Conservation (phyloP, 495 filamentous ascomycete species). For the Tuber calosporum region DNA sequence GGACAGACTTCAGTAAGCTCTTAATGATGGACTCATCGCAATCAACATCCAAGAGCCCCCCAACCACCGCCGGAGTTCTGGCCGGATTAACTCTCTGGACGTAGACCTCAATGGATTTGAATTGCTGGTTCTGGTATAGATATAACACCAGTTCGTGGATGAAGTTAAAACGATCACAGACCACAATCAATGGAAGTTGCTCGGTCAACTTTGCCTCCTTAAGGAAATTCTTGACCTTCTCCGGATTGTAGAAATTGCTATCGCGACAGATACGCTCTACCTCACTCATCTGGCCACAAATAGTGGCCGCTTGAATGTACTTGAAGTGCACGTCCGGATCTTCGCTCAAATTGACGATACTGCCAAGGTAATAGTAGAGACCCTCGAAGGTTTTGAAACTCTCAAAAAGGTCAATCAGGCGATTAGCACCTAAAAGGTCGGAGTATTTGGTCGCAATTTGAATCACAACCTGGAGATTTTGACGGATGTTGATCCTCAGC, state of each 20-base stretch:
- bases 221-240: conserved; percentile 99
- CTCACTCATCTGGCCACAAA: conserved; percentile 83
- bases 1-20: conserved; percentile 78
- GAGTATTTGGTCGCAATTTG: conserved; percentile 97
- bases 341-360: conserved; percentile 93
- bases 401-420: conserved; percentile 88
- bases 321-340: conserved; percentile 97
- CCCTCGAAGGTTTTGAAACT: conserved; percentile 95
- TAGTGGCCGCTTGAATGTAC: conserved; percentile 95
- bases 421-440: conserved; percentile 82
- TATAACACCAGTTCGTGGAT: conserved; percentile 95
- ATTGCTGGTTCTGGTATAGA: conserved; percentile 98
- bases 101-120: conserved; percentile 98
- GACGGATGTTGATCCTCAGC: conserved; percentile 90
- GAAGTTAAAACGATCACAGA: conserved; percentile 97
- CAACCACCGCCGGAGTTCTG: conserved; percentile 89
- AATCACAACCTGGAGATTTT: conserved; percentile 88
- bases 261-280: conserved; percentile 97
- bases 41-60: conserved; percentile 92
- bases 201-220: conserved; percentile 91
- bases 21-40: conserved; percentile 96
- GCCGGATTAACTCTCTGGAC: conserved; percentile 97
- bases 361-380: conserved; percentile 95
- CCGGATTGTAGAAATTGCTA: conserved; percentile 86
- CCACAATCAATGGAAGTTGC: conserved; percentile 93